phyloP scores from a whole-genome alignment of 768 basidiomycete species.

The Hygrocybe punicea region DNA sequence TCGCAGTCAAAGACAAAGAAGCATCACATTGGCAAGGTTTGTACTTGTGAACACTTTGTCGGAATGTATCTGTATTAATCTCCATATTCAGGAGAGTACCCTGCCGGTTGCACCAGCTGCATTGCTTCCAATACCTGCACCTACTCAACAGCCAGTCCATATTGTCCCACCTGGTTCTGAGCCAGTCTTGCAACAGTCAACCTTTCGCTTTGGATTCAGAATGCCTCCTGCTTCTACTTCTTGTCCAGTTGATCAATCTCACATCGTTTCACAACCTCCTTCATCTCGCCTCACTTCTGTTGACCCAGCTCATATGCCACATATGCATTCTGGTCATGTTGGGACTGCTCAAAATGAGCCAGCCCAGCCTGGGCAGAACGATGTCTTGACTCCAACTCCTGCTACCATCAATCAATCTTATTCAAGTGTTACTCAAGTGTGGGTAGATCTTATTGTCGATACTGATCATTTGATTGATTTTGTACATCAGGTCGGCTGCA shows the following conservation, averaged over 20 bases:
- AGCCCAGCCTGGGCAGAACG: too few species aligned
- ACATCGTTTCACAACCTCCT: too few species aligned
- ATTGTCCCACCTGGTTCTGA: neutral
- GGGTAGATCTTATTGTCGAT: neutral
- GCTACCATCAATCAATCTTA: too few species aligned
- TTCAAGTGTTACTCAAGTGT: too few species aligned
- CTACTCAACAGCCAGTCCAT: neutral
- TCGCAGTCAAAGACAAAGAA: neutral
- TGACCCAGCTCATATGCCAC: too few species aligned
- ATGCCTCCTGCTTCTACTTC: neutral
- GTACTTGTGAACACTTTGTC: neutral
- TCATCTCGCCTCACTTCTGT: too few species aligned
- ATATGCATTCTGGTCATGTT: too few species aligned
- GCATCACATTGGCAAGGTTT: neutral
- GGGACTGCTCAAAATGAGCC: too few species aligned
- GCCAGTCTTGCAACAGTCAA: neutral
- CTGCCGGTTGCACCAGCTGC: neutral
- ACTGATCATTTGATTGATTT: neutral
- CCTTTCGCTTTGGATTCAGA: neutral
- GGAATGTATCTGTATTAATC: neutral
- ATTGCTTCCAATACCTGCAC: neutral
- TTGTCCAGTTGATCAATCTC: neutral
- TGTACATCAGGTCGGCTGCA: neutral
- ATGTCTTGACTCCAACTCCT: too few species aligned
- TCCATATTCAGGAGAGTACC: neutral